These are phyloP conservation scores for Fusarium odoratissimum DNA, from an alignment of 2,329 filamentous ascomycete genomes.

Conservation along the genomic window DNA sequence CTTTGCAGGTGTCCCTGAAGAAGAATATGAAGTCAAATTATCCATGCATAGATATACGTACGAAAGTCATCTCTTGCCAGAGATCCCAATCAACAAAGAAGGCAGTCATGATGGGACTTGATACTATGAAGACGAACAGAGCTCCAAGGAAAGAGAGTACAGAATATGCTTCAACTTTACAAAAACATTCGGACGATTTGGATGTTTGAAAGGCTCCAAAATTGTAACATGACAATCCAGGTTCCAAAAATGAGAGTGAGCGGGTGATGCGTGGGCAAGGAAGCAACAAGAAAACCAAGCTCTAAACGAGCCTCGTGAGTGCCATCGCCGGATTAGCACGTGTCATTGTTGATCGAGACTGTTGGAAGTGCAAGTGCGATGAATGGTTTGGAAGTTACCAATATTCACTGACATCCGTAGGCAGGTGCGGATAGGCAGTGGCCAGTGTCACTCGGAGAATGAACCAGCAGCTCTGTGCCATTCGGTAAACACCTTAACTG, in stretches of 20 bases:
- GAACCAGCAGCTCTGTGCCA: background rate
- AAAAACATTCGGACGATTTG: constrained; percentile 9
- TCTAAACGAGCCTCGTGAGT: constrained; percentile 1
- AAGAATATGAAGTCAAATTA: background rate
- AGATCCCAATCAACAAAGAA: constrained; percentile 80
- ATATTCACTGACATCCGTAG: constrained; percentile 6
- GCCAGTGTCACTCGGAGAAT: constrained; percentile 12
- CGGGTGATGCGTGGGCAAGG: background rate
- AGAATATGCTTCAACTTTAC: constrained; percentile 18
- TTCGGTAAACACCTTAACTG: background rate
- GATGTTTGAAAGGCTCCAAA: constrained; percentile 31
- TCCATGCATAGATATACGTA: constrained; percentile 60
- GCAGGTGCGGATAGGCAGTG: constrained; percentile 13
- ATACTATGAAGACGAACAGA: constrained; percentile 2
- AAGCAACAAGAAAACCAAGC: background rate
- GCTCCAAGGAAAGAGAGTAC: background rate
- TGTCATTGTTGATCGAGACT: background rate
- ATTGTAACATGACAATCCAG: constrained; percentile 29
- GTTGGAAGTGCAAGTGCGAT: constrained; percentile 4
- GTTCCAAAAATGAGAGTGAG: constrained; percentile 34
- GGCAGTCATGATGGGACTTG: constrained; percentile 45
- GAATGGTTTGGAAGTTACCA: background rate
- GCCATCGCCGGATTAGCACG: constrained; percentile 1
- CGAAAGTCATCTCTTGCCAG: constrained; percentile 93
- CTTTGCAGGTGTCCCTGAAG: background rate